Evolutionary conservation across 495 filamentous ascomycete genomes (phyloP).

Genomic region (Ascodesmis nigricans): DNA sequence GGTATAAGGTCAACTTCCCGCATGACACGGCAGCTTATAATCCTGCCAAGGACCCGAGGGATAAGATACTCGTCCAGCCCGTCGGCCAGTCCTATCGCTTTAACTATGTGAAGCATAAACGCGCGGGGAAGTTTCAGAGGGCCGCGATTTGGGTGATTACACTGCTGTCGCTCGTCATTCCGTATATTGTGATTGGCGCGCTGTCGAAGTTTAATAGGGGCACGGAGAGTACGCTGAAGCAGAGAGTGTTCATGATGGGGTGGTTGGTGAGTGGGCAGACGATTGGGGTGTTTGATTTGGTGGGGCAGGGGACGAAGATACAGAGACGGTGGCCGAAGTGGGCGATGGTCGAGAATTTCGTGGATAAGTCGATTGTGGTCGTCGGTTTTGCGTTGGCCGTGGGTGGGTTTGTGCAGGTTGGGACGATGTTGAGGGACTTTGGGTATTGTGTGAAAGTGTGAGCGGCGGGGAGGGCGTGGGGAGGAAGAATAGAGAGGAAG

Average conservation of each 20-base stretch:
- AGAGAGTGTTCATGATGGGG: slow-evolving; percentile 24
- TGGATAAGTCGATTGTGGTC: slow-evolving; percentile 5
- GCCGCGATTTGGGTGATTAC: slow-evolving; percentile 5
- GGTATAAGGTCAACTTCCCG: slow-evolving; percentile 4
- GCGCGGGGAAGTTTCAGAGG: not conserved
- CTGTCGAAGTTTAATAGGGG: slow-evolving; percentile 18
- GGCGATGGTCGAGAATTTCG: slow-evolving; percentile 7
- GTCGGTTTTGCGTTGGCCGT: slow-evolving; percentile 13
- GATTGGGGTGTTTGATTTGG: slow-evolving; percentile 14
- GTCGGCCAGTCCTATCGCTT: slow-evolving; percentile 2
- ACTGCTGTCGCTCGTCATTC: slow-evolving; percentile 12
- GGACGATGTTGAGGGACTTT: slow-evolving; percentile 16
- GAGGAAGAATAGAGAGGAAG: slow-evolving; percentile 1
- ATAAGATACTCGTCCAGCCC: slow-evolving; percentile 3
- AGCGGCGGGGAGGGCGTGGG: not conserved
- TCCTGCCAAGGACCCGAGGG: not conserved
- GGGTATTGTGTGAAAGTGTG: slow-evolving; percentile 15
- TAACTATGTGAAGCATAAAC: not conserved
- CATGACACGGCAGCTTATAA: slow-evolving; percentile 4
- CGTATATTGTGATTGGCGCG: slow-evolving; percentile 22
- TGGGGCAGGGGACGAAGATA: slow-evolving; percentile 7
- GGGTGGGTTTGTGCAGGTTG: slow-evolving; percentile 17
- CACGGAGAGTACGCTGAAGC: slow-evolving; percentile 16
- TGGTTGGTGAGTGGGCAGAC: slow-evolving; percentile 22
- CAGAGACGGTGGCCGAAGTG: slow-evolving; percentile 14